phyloP scores from a whole-genome alignment of 495 filamentous ascomycete genomes.

The Neurospora sp. region DNA sequence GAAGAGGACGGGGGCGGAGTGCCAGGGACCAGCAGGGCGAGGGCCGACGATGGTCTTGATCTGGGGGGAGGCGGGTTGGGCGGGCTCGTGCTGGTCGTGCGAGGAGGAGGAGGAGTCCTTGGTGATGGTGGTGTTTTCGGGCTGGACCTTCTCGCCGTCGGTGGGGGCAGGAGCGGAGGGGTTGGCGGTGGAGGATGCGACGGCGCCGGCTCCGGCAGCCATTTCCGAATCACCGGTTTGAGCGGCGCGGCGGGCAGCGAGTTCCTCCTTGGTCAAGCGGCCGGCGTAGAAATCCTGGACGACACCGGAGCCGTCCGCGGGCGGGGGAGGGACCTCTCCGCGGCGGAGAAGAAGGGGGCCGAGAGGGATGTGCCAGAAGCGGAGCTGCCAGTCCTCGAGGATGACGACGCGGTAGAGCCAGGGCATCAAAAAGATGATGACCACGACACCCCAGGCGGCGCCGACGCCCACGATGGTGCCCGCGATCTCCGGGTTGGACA shows the following conservation, averaged over 20 bases:
- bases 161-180: not conserved
- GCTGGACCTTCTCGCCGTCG: not conserved
- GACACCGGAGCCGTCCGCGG: conserved; percentile 25
- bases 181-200: not conserved
- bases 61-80: not conserved
- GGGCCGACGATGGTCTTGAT: conserved; percentile 22
- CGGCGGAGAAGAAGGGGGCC: conserved; percentile 47
- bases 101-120: not conserved
- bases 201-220: not conserved
- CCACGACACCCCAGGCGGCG: conserved; percentile 5
- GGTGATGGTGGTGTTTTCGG: not conserved
- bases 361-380: conserved; percentile 46
- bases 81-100: not conserved
- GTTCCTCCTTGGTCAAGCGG: conserved; percentile 35
- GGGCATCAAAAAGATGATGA: conserved; percentile 46
- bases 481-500: conserved; percentile 30
- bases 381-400: conserved; percentile 44
- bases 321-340: conserved; percentile 36
- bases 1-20: conserved; percentile 29
- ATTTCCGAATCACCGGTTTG: conserved; percentile 2
- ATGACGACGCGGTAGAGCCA: conserved; percentile 51
- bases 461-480: conserved; percentile 9
- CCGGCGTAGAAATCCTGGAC: conserved; percentile 45
- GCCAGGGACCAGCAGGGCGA: conserved; percentile 27
- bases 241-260: conserved; percentile 30